A percentile compares a stretch with the other conserved stretches of the same genome.
phyloP scores from a whole-genome alignment of 129 eudicot species.

The Lonicera japonica region DNA sequence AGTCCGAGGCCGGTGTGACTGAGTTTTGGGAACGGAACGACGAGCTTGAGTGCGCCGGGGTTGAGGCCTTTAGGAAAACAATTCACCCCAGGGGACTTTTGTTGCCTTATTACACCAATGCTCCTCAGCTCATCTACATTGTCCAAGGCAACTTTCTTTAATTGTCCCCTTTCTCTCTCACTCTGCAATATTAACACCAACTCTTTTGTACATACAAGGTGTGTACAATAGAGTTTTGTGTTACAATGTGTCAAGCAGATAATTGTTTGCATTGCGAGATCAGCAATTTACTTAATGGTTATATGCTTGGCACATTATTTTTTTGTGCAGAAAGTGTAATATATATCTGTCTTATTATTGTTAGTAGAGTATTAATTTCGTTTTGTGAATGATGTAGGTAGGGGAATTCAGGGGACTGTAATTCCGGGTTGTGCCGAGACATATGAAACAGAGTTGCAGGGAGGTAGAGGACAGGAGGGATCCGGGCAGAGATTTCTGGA shows the following conservation, averaged over 20 bases:
- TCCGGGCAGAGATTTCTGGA: constrained; percentile 14
- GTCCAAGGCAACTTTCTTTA: not conserved
- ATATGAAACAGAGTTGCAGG: constrained; percentile 26
- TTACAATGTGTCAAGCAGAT: too few relatives aligned
- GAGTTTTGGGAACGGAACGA: constrained; percentile 2
- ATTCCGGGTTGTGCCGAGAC: constrained; percentile 73
- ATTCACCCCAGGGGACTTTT: constrained; percentile 4
- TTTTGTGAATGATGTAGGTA: constrained; percentile 25
- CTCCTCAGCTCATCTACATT: not conserved
- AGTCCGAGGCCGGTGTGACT: not conserved
- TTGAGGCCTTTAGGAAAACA: not conserved
- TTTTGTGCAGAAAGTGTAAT: too few relatives aligned
- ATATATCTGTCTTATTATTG: not conserved
- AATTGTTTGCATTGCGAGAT: too few relatives aligned
- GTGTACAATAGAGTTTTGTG: too few relatives aligned
- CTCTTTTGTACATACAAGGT: too few relatives aligned
- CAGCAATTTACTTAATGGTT: too few relatives aligned
- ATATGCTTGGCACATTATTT: too few relatives aligned
- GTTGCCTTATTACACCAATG: constrained; percentile 2
- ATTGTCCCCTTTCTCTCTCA: not conserved
- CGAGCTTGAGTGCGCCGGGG: constrained; percentile 2
- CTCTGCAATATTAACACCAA: too few relatives aligned
- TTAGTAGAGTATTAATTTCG: not conserved
- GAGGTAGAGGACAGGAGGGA: constrained; percentile 3
- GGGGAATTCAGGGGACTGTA: constrained; percentile 46